Conservation (phyloP, 768 basidiomycete species). For the Naganishia kalamii region DNA sequence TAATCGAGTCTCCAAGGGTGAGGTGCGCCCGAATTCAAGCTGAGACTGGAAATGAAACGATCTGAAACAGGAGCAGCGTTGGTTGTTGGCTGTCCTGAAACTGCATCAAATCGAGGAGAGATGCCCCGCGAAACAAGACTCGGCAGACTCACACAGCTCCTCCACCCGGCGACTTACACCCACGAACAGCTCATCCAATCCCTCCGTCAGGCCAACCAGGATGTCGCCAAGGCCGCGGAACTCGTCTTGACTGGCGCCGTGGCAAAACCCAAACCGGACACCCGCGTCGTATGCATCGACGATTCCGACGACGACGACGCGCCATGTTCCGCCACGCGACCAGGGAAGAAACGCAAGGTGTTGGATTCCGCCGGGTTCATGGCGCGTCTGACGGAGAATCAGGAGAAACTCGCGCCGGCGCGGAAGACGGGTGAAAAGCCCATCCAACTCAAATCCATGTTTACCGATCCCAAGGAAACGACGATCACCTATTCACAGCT, state of each 20-base stretch:
- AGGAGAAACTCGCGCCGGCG: neutral
- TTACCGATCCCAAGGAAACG: neutral
- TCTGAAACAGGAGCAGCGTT: constrained; percentile 2
- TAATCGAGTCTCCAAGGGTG: neutral
- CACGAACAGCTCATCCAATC: constrained; percentile 28
- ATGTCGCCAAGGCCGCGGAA: constrained; percentile 39
- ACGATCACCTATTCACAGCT: neutral
- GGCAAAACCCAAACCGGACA: constrained; percentile 12
- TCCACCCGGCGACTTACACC: constrained; percentile 37
- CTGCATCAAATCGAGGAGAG: neutral
- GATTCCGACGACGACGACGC: neutral
- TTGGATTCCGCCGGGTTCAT: neutral
- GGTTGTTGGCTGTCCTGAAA: neutral
- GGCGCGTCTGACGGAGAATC: neutral
- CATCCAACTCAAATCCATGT: neutral
- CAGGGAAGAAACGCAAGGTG: neutral
- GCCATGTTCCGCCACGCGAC: too few species aligned
- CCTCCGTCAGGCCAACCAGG: constrained; percentile 28
- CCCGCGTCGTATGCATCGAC: constrained; percentile 7
- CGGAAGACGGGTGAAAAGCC: neutral
- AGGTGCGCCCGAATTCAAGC: neutral
- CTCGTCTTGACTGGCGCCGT: constrained; percentile 31
- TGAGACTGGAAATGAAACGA: neutral
- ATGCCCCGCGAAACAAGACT: neutral
- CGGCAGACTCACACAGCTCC: constrained; percentile 33